These are phyloP conservation scores for Hortaea werneckii DNA, from an alignment of 2,329 filamentous ascomycete species.

Conservation along the genomic window DNA sequence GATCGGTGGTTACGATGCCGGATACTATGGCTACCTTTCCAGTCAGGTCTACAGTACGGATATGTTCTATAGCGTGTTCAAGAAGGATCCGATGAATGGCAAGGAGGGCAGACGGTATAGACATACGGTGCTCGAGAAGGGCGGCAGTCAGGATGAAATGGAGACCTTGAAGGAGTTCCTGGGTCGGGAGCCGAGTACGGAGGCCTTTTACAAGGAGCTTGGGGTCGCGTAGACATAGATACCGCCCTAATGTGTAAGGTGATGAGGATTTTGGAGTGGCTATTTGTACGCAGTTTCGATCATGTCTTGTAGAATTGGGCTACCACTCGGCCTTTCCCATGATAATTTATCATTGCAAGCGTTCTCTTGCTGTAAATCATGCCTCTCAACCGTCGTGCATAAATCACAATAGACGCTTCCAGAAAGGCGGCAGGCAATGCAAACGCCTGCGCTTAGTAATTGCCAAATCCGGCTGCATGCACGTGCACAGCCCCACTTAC, in stretches of 20 bases:
- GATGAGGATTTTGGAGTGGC: too few relatives aligned
- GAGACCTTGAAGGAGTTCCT: constrained; percentile 67
- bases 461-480: background rate
- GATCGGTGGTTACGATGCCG: constrained; percentile 75
- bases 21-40: constrained; percentile 61
- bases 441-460: background rate
- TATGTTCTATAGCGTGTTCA: constrained; percentile 77
- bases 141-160: constrained; percentile 74
- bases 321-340: too few relatives aligned
- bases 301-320: too few relatives aligned
- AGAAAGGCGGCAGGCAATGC: background rate
- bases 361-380: background rate
- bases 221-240: constrained; percentile 35
- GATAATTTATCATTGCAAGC: background rate
- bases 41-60: constrained; percentile 74
- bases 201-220: constrained; percentile 72
- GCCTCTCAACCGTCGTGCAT: background rate
- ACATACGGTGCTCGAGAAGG: constrained; percentile 66
- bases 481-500: constrained; percentile 1
- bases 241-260: too few relatives aligned
- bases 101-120: constrained; percentile 65
- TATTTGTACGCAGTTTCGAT: too few relatives aligned
- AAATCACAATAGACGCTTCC: background rate
- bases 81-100: constrained; percentile 66
- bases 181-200: constrained; percentile 63